Percentiles rank a stretch among this genome's conserved stretches.
phyloP scores from a whole-genome alignment of 495 filamentous ascomycete genomes.

The Penicillium parvum region DNA sequence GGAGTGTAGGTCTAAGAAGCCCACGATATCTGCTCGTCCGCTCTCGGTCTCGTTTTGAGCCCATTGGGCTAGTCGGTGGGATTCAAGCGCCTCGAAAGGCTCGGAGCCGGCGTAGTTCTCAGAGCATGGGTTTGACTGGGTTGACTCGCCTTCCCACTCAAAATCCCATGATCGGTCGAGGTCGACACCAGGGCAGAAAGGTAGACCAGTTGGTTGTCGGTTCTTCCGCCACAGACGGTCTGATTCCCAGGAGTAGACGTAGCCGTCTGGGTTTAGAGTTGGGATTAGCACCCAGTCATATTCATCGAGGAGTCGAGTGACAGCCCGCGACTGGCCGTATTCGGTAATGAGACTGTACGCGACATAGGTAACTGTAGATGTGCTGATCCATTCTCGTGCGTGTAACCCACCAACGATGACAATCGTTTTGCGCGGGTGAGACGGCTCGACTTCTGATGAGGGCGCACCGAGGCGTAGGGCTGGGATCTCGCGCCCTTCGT shows the following conservation, averaged over 20 bases:
- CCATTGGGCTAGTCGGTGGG: constrained; percentile 74
- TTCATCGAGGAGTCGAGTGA: constrained; percentile 70
- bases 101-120: constrained; percentile 83
- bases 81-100: constrained; percentile 81
- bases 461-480: constrained; percentile 75
- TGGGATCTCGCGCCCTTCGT: constrained; percentile 80
- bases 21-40: constrained; percentile 68
- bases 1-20: constrained; percentile 86
- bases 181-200: constrained; percentile 83
- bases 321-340: constrained; percentile 61
- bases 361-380: constrained; percentile 84
- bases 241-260: constrained; percentile 85
- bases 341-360: constrained; percentile 84
- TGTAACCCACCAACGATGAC: constrained; percentile 82
- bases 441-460: constrained; percentile 35
- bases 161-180: constrained; percentile 82
- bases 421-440: constrained; percentile 64
- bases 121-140: constrained; percentile 78
- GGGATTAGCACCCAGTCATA: constrained; percentile 91
- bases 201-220: constrained; percentile 74
- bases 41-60: constrained; percentile 73
- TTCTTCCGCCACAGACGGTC: constrained; percentile 97
- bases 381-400: constrained; percentile 94
- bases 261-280: constrained; percentile 88
- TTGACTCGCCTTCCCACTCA: constrained; percentile 69